Percentiles rank a stretch among this genome's conserved stretches.
phyloP scores from a whole-genome alignment of 768 basidiomycete species.

The Termitomyces sp. region DNA sequence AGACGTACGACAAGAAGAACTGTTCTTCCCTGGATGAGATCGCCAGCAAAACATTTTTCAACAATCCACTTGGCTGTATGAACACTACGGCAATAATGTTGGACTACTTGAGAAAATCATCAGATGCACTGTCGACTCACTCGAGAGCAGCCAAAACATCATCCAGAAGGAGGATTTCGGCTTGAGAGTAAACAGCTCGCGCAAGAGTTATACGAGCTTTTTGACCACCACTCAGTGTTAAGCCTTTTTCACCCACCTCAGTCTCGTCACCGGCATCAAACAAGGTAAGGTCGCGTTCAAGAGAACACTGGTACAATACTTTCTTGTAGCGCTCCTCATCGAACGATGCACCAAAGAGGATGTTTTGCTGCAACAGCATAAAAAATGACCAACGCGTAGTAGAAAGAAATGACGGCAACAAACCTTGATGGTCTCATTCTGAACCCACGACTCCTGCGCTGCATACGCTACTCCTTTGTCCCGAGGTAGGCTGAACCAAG shows the following conservation, averaged over 20 bases:
- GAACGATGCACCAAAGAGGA: constrained; percentile 73
- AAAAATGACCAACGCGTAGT: not conserved
- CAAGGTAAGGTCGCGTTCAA: constrained; percentile 67
- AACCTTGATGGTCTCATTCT: constrained; percentile 72
- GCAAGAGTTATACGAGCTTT: constrained; percentile 46
- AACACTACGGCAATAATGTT: constrained; percentile 27
- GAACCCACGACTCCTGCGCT: constrained; percentile 83
- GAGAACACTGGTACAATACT: constrained; percentile 67
- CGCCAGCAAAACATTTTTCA: constrained; percentile 73
- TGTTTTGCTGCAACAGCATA: constrained; percentile 53
- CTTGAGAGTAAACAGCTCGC: constrained; percentile 43
- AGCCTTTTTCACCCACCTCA: constrained; percentile 69
- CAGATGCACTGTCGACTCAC: constrained; percentile 17
- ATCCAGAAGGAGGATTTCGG: constrained; percentile 63
- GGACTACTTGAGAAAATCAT: not conserved
- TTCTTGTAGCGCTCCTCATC: constrained; percentile 77
- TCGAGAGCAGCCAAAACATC: constrained; percentile 68
- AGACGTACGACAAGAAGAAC: constrained; percentile 68
- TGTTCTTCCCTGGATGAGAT: constrained; percentile 73
- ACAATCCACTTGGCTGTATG: constrained; percentile 83
- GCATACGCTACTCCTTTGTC: constrained; percentile 70
- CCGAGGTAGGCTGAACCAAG: constrained; percentile 69
- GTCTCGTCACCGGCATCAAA: constrained; percentile 65
- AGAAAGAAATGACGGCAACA: not conserved
- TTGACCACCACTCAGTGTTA: constrained; percentile 52